Percentiles rank a stretch among this genome's conserved stretches.
phyloP scores from a whole-genome alignment of 768 basidiomycete species.

The Pleurotus eryngii region DNA sequence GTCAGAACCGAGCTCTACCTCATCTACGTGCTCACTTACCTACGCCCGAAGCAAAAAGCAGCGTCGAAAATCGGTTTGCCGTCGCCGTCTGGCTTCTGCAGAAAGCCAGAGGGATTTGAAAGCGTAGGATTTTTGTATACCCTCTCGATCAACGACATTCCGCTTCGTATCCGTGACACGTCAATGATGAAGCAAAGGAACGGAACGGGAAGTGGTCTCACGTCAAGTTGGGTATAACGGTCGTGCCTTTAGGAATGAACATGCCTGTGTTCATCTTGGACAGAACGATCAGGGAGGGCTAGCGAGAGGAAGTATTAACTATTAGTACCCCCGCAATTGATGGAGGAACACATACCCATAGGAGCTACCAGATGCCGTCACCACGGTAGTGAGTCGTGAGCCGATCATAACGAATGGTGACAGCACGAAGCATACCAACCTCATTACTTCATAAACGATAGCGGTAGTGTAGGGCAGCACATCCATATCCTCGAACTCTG shows the following conservation, averaged over 20 bases:
- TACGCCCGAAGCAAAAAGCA: constrained; percentile 56
- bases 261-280: constrained; percentile 14
- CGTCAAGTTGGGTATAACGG: constrained; percentile 31
- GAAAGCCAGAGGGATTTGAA: constrained; percentile 50
- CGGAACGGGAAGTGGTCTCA: constrained; percentile 8
- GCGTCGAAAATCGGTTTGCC: constrained; percentile 38
- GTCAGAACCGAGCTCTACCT: neutral
- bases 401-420: neutral
- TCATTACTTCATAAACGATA: constrained; percentile 42
- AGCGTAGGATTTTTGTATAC: constrained; percentile 36
- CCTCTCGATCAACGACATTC: constrained; percentile 19
- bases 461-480: constrained; percentile 29
- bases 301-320: neutral
- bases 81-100: constrained; percentile 26
- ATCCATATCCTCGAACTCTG: constrained; percentile 15
- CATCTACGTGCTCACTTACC: constrained; percentile 27
- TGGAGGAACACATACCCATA: neutral
- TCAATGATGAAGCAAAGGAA: neutral
- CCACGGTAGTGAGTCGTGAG: too few species aligned
- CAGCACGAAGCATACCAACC: constrained; percentile 26
- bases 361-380: neutral
- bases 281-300: neutral
- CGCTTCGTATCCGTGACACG: constrained; percentile 12
- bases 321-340: neutral
- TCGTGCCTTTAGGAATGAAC: constrained; percentile 30